Evolutionary conservation across 352 stramenopile genomes (phyloP), one percentile per base, ranked within the genome.

Genomic region (Globisporangium iwayamae): DNA sequence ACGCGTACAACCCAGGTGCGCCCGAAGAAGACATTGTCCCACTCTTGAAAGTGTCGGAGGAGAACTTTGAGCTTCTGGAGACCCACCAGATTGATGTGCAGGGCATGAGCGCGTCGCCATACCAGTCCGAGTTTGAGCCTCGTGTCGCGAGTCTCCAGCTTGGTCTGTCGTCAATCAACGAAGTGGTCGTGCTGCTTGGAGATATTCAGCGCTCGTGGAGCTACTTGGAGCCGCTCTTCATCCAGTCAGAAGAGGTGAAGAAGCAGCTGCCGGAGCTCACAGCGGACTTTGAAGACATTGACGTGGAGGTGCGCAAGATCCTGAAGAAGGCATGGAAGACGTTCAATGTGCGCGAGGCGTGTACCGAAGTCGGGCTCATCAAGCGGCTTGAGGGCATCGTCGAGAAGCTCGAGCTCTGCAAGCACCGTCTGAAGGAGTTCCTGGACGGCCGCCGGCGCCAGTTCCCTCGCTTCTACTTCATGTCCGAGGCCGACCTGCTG

Each of bases 61-160:
- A 99, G 41, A 93, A 99, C 76, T 98, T 98, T 66, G 95, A 99
- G 74, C 69, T 96, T 10, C 85, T 99, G 10, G 96, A 99, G 73
- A 98, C 91, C 18, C 94, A 99, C 70, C 96, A 99, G 74, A 94
- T 99, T 34, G 82, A 96, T 60, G 91, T 99, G 20, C 96, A 99
- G 76, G 90, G 92, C 39, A 99, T 99, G 96, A 93, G 94, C 61
- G 90, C 92, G 4, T 98, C 90, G 18, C 94, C 95, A 2, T 98
- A 98, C 63, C 83, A 98, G 28, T 95, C 86, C 1, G 92, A 98
- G 60, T 99, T 99, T 74, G 87, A 98, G 66, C 75, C 83, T 34
- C 86, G 97, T 46, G 93, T 99, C 8, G 79, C 86, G 32, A 81
- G 73, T 62, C 91, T 97, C 55, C 93, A 98, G 57, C 75, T 87